Conservation (phyloP, 441 rosid genomes). For the Mallotus repandus region DNA sequence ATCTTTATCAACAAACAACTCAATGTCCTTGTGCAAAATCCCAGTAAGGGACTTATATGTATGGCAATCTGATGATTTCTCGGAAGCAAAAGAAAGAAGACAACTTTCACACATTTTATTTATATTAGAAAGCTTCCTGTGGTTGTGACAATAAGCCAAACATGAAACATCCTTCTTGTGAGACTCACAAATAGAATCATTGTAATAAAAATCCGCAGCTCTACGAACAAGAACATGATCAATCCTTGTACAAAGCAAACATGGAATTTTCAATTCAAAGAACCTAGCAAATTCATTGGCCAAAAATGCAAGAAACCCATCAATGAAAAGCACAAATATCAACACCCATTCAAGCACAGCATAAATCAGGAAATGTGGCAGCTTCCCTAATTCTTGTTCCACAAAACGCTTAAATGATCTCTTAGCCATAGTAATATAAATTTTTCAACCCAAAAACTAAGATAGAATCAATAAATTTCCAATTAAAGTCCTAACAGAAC, state of each 20-base stretch:
- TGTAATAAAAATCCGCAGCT: conserved; percentile 69
- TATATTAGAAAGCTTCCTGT: conserved; percentile 82
- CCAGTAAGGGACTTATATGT: conserved; percentile 80
- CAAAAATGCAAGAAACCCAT: conserved; percentile 69
- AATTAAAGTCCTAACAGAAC: conserved; percentile 13
- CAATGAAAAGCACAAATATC: conserved; percentile 65
- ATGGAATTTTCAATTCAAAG: conserved; percentile 75
- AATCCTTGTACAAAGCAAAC: conserved; percentile 87
- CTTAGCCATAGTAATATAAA: conserved; percentile 35
- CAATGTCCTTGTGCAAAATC: conserved; percentile 74
- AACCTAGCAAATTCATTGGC: conserved; percentile 68
- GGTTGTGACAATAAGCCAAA: conserved; percentile 83
- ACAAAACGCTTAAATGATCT: conserved; percentile 63
- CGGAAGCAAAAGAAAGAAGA: conserved; percentile 85
- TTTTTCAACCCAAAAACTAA: conserved; percentile 7
- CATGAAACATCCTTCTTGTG: conserved; percentile 82
- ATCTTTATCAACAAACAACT: conserved; percentile 66
- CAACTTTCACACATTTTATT: conserved; percentile 84
- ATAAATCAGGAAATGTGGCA: conserved; percentile 59
- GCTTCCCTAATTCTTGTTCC: conserved; percentile 69
- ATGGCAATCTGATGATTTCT: conserved; percentile 68
- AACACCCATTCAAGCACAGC: conserved; percentile 85
- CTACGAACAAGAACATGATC: conserved; percentile 65
- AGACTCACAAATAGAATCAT: conserved; percentile 68
- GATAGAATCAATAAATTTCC: conserved; percentile 4